These are phyloP conservation scores for Obba rivulosa DNA, from an alignment of 768 basidiomycete genomes.

Conservation along the genomic window DNA sequence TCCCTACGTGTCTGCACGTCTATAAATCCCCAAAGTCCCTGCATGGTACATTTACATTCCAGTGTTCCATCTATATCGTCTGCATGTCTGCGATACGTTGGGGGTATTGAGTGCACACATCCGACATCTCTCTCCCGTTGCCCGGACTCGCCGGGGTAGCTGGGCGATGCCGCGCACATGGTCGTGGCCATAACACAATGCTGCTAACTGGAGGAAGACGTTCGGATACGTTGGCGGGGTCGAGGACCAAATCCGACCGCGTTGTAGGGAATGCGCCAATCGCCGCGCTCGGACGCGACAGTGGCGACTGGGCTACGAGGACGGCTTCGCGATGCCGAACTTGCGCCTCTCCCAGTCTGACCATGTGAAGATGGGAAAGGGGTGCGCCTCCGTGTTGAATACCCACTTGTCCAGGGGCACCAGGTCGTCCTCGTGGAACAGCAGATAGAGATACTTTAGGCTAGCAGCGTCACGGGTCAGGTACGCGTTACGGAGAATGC, in stretches of 20 bases:
- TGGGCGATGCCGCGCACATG: too few species aligned
- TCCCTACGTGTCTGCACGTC: too few species aligned
- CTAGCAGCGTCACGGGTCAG: constrained; percentile 25
- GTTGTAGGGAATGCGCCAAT: not conserved
- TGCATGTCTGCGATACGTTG: too few species aligned
- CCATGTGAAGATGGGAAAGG: constrained; percentile 69
- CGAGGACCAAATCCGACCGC: not conserved
- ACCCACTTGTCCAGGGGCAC: constrained; percentile 41
- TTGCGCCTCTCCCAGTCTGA: constrained; percentile 42
- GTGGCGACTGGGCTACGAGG: not conserved
- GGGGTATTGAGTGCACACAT: too few species aligned
- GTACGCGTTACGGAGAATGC: not conserved
- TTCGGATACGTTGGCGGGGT: too few species aligned
- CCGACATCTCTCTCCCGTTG: too few species aligned
- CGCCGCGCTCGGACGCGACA: not conserved
- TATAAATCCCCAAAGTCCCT: too few species aligned
- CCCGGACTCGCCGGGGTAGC: too few species aligned
- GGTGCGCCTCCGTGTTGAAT: constrained; percentile 64
- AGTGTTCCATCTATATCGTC: too few species aligned
- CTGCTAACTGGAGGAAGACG: too few species aligned
- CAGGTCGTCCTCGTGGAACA: constrained; percentile 61
- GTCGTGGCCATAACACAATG: too few species aligned
- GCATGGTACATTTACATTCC: too few species aligned
- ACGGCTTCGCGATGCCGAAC: constrained; percentile 25
- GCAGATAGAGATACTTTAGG: constrained; percentile 66